Evolutionary conservation across 116 monocot genomes (phyloP), one percentile per base, ranked within the genome.

Genomic region (Phalaenopsis hybrid): DNA sequence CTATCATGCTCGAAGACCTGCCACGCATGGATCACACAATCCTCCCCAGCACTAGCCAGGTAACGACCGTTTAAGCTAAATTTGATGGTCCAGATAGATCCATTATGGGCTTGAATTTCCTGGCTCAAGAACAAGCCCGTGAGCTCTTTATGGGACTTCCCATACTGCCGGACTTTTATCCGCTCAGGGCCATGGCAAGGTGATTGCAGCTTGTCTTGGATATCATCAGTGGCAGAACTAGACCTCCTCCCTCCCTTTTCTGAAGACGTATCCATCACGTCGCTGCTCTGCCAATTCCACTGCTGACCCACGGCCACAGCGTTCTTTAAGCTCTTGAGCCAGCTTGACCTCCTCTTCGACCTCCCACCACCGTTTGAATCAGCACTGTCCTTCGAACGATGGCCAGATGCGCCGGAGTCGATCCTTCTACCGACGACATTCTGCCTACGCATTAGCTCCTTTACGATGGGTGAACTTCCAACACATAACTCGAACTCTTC

Each of bases 401-500:
- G 67, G 44, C 76, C 55, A 8, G n/a, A 57, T 52, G 43, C n/a
- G 51, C 74, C 78, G 5, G 81, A 79, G 79, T 34, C 70, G 23
- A 15, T 57, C 46, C 41, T 70, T 37, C 85, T 25, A 21, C 81
- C 81, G 34, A 80, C 87, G 20, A 83, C 84, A 33, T 72, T 88
- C 87, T 91, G 93, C 75, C 93, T 84, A 51, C 96, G 82, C 96
- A 96, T 93, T 25, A 96, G 91, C 75, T 94, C 96, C 83, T 92
- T 90, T 0, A 94, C 96, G 57, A 94, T 92, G 18, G 96, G 94
- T 18, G 96, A 96, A 28, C 84, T 76, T 34, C 94, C 96, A 52
- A 91, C 88, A 74, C 86, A 90, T 34, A 81, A 65, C 84, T 90
- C 86, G 82, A 96, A 92, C 82, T 94, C 94, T 84, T 96, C 96